These are phyloP conservation scores for Trametes hirsuta DNA, from an alignment of 1,284 basidiomycete species.

Conservation along the genomic window DNA sequence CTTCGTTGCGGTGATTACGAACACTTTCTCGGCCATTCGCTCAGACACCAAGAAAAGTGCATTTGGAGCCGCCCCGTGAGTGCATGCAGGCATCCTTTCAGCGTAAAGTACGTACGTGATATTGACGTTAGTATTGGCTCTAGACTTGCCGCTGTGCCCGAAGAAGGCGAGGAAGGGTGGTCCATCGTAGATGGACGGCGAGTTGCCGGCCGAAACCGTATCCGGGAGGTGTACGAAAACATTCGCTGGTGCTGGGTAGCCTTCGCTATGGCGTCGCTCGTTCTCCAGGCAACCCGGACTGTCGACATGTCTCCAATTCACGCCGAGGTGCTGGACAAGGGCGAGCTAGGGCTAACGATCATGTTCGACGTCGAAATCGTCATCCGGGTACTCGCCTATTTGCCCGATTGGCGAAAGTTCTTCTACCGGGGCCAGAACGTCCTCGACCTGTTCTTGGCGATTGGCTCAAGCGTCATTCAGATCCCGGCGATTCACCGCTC, in stretches of 20 bases:
- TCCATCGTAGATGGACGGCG: conserved; percentile 49
- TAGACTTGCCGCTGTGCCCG: conserved; percentile 51
- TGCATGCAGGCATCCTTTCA: conserved; percentile 5
- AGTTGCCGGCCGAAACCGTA: conserved; percentile 45
- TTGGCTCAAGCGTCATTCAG: conserved; percentile 83
- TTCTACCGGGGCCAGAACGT: conserved; percentile 73
- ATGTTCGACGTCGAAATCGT: conserved; percentile 91
- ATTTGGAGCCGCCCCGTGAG: conserved; percentile 81
- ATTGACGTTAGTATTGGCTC: neutral
- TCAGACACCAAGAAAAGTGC: conserved; percentile 91
- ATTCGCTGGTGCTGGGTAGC: conserved; percentile 80
- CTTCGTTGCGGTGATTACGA: conserved; percentile 96
- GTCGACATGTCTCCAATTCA: conserved; percentile 55
- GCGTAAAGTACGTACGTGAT: neutral
- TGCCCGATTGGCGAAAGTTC: conserved; percentile 87
- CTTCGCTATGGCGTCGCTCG: conserved; percentile 74
- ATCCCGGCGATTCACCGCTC: conserved; percentile 79
- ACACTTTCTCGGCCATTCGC: conserved; percentile 91
- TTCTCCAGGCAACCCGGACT: conserved; percentile 78
- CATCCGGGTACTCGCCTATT: conserved; percentile 70
- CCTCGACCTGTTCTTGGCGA: conserved; percentile 83
- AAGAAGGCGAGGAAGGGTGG: conserved; percentile 65
- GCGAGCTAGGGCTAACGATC: conserved; percentile 83
- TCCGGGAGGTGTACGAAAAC: conserved; percentile 61
- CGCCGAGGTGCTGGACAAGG: conserved; percentile 55